These are phyloP conservation scores for Saussurea involucrata DNA, from an alignment of 129 eudicot genomes.

Conservation along the genomic window DNA sequence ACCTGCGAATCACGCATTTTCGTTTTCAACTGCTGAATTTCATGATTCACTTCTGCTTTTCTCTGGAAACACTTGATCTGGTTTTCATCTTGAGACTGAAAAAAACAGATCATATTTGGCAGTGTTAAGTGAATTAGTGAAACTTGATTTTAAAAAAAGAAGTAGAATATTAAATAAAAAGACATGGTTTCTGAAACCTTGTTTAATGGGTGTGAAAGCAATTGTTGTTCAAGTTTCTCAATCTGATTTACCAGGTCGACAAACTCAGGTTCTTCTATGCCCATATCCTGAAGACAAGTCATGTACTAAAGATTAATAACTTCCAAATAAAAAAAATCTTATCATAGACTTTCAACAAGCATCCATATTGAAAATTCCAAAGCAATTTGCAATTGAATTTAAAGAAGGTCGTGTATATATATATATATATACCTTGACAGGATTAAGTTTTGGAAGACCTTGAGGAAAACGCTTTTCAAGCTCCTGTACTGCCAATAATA, in stretches of 20 bases:
- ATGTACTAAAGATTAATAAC: neutral
- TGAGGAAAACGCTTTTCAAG: conserved; percentile 86
- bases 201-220: conserved; percentile 77
- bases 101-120: neutral
- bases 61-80: conserved; percentile 78
- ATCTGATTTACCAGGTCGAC: conserved; percentile 75
- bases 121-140: neutral
- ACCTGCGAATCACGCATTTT: conserved; percentile 99
- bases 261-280: conserved; percentile 82
- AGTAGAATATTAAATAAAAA: neutral
- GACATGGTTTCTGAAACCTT: conserved; percentile 46
- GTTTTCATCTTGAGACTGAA: conserved; percentile 91
- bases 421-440: conserved; percentile 84
- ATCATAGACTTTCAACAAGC: neutral
- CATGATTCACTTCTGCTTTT: conserved; percentile 96
- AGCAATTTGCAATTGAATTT: neutral
- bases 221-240: conserved; percentile 70
- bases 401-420: neutral
- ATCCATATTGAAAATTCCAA: neutral
- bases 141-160: neutral
- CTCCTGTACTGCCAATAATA: conserved; percentile 87
- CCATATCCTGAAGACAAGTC: conserved; percentile 68
- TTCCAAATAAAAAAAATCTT: neutral
- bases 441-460: conserved; percentile 98
- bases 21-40: conserved; percentile 90